phyloP scores from a whole-genome alignment of 306 rosid genomes.

The Trifolium dubium region DNA sequence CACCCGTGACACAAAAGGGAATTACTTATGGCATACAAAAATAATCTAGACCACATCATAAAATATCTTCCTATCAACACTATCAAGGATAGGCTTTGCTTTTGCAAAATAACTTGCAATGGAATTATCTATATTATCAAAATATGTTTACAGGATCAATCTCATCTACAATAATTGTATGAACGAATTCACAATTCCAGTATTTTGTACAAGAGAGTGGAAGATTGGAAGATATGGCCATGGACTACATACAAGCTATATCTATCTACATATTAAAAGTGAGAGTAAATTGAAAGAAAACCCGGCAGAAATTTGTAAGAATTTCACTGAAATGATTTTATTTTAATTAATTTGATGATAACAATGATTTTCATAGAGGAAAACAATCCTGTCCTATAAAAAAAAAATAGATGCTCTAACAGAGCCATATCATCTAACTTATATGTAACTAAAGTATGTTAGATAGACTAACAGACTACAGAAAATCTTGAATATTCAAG shows the following conservation, averaged over 20 bases:
- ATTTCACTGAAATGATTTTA: neutral
- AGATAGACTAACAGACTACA: slow-evolving; percentile 1
- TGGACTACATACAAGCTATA: neutral
- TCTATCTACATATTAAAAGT: neutral
- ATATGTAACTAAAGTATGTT: neutral
- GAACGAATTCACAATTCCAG: neutral
- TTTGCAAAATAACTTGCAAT: too few species aligned
- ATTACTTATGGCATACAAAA: neutral
- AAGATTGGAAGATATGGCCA: neutral
- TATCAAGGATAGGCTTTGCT: too few species aligned
- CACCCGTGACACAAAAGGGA: neutral
- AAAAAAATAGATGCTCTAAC: neutral
- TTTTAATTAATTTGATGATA: neutral
- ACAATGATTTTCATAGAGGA: neutral
- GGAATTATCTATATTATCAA: neutral
- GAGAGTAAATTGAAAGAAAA: slow-evolving; percentile 1
- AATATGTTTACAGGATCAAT: neutral
- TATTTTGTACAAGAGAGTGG: neutral
- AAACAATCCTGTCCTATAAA: neutral
- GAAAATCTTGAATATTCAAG: neutral
- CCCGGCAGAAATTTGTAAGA: neutral
- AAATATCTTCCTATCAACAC: neutral
- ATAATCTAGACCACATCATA: neutral
- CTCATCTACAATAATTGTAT: neutral
- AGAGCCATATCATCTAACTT: neutral